These are phyloP conservation scores for Suillus variegatus DNA, from an alignment of 768 basidiomycete genomes.

Conservation along the genomic window DNA sequence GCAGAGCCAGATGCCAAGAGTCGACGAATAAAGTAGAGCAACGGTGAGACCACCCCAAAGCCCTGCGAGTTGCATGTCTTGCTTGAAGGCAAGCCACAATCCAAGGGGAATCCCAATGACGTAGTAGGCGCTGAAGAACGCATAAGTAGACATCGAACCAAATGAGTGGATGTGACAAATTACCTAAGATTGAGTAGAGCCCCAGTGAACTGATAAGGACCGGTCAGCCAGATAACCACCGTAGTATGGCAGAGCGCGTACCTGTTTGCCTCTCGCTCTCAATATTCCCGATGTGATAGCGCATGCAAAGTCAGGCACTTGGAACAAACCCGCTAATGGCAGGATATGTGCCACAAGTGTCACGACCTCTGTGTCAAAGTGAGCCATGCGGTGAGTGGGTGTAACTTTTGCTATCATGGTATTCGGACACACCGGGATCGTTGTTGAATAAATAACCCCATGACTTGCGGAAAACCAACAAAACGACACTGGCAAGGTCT, in stretches of 20 bases:
- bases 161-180: conserved; percentile 4
- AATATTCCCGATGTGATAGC: conserved; percentile 80
- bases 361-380: conserved; percentile 20
- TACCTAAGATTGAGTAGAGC: conserved; percentile 79
- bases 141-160: conserved; percentile 3
- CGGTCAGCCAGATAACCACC: neutral
- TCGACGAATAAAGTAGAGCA: conserved; percentile 54
- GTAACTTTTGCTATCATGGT: neutral
- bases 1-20: conserved; percentile 51
- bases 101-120: conserved; percentile 82
- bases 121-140: conserved; percentile 63
- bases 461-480: conserved; percentile 57
- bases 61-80: conserved; percentile 63
- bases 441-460: conserved; percentile 82
- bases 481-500: conserved; percentile 42
- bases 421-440: conserved; percentile 47
- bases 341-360: conserved; percentile 59
- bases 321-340: conserved; percentile 76
- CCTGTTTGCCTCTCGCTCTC: conserved; percentile 80
- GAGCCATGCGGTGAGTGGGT: neutral
- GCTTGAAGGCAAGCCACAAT: conserved; percentile 71
- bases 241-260: conserved; percentile 17
- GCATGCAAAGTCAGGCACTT: conserved; percentile 77
- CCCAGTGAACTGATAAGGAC: conserved; percentile 56
- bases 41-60: conserved; percentile 86